phyloP scores from a whole-genome alignment of 208 protist genomes.

The Acanthamoeba divionensis region DNA sequence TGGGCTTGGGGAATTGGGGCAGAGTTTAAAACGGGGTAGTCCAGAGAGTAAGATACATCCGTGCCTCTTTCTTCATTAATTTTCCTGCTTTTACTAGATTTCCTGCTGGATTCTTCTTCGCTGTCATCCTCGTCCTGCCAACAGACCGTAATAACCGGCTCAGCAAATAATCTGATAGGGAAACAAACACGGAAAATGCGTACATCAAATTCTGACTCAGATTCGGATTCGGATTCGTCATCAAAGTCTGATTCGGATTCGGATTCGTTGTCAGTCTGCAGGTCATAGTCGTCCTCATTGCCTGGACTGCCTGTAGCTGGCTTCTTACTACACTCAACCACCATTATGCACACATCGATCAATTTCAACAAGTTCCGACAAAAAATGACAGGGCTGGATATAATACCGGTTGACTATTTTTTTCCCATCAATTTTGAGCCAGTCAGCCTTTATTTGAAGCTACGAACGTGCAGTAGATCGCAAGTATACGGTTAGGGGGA shows the following conservation, averaged over 20 bases:
- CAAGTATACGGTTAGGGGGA: neutral
- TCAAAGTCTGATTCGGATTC: neutral
- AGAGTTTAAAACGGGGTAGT: constrained; percentile 39
- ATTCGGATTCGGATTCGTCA: constrained; percentile 4
- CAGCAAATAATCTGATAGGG: neutral
- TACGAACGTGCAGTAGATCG: neutral
- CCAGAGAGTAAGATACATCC: constrained; percentile 9
- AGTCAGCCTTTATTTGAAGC: constrained; percentile 38
- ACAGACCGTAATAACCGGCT: neutral
- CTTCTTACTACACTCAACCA: no score
- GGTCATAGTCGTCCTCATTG: constrained; percentile 18
- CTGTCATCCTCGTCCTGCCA: neutral
- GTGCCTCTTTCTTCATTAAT: neutral
- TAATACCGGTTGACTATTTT: constrained; percentile 21
- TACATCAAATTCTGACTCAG: neutral
- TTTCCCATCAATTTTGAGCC: constrained; percentile 36
- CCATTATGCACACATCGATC: no score
- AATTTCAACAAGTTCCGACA: no score
- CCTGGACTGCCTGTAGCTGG: no score
- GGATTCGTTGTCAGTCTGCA: constrained; percentile 3
- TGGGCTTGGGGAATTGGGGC: no score
- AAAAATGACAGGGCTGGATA: no score
- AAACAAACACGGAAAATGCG: neutral
- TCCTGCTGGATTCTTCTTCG: neutral
- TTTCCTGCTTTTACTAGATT: neutral